Base-by-base conservation (phyloP, 805 yeast species). In the Ogataea pignaliae region DNA sequence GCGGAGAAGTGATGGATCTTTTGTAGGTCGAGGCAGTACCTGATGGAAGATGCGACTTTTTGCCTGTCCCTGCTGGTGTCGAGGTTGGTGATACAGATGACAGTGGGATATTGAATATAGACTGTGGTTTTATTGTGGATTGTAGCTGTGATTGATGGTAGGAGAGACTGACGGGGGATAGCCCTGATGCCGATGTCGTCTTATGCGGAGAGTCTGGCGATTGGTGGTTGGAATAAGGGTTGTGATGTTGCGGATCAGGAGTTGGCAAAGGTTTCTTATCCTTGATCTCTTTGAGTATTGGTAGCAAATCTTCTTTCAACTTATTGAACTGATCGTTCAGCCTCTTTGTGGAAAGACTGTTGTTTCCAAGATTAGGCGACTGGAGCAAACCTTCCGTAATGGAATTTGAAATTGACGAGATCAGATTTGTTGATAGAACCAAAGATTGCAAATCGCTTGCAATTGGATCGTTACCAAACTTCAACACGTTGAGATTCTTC, bases 211-310 rank as follows among this genome's bases (percentile, higher is more conserved):
- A 48, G 10, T 16, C 39, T 29, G 34, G 47, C 8, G 43, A 45
- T 36, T 42, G 53, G 9, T 44, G 45, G 31, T 39, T 36, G 14
- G 37, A 11, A 32, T 45, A 40, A 3, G 41, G 34, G 30, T 35
- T 28, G 30, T 38, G 34, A 41, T 32, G 15, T 34, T 37, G 45
- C 35, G 34, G 37, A 13, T 45, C 74, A 7, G 85, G 88, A 0
- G 84, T 78, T 0, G 88, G 88, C 41, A 83, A 67, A 4, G 88
- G 88, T 54, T 79, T 75, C 50, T 76, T 64, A 60, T 84, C 89
- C 54, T 84, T 84, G 37, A 76, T 68, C 39, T 76, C 67, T 44
- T 83, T 72, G 43, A 81, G 71, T 8, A 83, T 71, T 1, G 89
- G 90, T 35, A 80, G 65, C 52, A 84, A 63, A 48, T 84, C 90